Base-by-base conservation (phyloP, 805 yeast genomes). In the Tetrapisispora arboricola region DNA sequence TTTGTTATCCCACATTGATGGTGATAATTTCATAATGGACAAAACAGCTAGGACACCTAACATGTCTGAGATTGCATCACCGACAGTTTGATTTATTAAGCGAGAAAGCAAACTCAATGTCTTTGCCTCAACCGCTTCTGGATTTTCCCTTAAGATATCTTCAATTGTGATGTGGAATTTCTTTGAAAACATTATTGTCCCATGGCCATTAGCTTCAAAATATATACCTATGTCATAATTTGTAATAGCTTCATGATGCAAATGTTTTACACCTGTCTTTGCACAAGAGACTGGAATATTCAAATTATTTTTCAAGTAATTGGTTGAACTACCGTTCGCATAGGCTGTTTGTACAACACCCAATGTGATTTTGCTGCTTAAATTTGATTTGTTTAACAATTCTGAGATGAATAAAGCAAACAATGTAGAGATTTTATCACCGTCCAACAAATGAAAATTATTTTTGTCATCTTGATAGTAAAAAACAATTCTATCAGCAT, bases 151-250 rank as follows among this genome's bases (percentile, higher is more conserved):
- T 43, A 75, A 67, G 6, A 67, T 66, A 15, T 64, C 41, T 11
- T 59, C 49, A 17, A 16, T 21, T n/a, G 67, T 57, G 25, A 57
- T 52, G 19, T 61, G 61, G 41, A 76, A 75, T 12, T 64, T 59
- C 1, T 75, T 70, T 4, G 84, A 76, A 58, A 92, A 92, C 17
- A 86, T 68, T 6, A 90, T 94, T 0, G 98, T 92, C 12, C 98
- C 98, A 58, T 92, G 98, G n/a, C 98, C 98, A 58, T 92, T 92
- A 40, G 98, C 98, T 66, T 92, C 98, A 53, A 92, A 92, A 64
- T 92, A 92, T 13, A 92, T 79, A 20, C 98, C 98, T 46, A 90
- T 72, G 54, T 87, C 97, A 55, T 75, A 92, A 32, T 76, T 71
- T 44, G 73, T 76, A 1, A 94, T 92, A 38, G 87, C 94, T 44